phyloP scores from a whole-genome alignment of 495 filamentous ascomycete genomes.

The Penicillium bialowiezense region DNA sequence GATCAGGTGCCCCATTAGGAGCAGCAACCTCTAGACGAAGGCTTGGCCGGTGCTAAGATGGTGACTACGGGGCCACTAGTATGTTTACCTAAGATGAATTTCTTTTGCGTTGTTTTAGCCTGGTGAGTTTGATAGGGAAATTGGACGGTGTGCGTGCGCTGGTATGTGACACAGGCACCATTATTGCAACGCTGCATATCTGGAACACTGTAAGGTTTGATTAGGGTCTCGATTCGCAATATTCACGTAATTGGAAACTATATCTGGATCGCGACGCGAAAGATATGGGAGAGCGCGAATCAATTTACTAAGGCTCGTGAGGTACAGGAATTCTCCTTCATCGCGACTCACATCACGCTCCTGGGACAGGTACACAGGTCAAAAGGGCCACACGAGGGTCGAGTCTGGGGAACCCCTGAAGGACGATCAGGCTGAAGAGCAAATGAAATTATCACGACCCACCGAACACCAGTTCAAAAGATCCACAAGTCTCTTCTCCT shows the following conservation, averaged over 20 bases:
- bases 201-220: conserved; percentile 5
- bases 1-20: not conserved
- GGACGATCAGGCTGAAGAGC: not conserved
- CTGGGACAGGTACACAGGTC: not conserved
- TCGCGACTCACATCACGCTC: conserved; percentile 8
- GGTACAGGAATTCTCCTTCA: not conserved
- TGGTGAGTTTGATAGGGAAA: not conserved
- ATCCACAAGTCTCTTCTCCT: not conserved
- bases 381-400: conserved; percentile 2
- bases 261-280: not conserved
- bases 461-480: not conserved
- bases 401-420: conserved; percentile 1
- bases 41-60: not conserved
- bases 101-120: not conserved
- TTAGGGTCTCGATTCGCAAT: not conserved
- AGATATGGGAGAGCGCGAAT: not conserved
- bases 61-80: not conserved
- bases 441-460: not conserved
- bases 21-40: not conserved
- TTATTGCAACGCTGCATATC: conserved; percentile 5
- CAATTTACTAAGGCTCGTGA: no score
- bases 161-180: conserved; percentile 8
- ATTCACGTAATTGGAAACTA: not conserved
- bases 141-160: not conserved
- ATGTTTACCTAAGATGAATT: not conserved